Percentiles rank a stretch among this genome's conserved stretches.
Evolutionary conservation across 1,139 yeast species (phyloP).

Genomic region (Saccharomyces hybrid): DNA sequence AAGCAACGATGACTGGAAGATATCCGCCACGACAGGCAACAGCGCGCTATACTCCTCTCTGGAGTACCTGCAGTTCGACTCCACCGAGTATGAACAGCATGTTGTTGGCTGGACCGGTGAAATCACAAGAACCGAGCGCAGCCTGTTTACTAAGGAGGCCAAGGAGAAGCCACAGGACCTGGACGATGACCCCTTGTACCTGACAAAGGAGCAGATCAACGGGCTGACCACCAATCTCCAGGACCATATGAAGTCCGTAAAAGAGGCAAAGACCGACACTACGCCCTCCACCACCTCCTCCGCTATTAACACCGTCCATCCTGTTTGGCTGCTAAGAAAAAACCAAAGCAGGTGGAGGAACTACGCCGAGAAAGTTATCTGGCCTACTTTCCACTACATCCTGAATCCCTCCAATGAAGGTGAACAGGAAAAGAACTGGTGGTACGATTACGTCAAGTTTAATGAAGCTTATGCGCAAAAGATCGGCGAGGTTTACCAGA

Average conservation of each 20-base stretch:
- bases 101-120: constrained; percentile 97
- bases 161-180: constrained; percentile 19
- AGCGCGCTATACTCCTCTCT: constrained; percentile 78
- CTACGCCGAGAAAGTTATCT: constrained; percentile 82
- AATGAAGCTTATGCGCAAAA: constrained; percentile 85
- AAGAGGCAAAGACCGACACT: constrained; percentile 38
- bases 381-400: constrained; percentile 95
- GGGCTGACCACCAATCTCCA: constrained; percentile 25
- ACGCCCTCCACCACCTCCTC: constrained; percentile 31
- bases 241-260: constrained; percentile 7
- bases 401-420: constrained; percentile 58
- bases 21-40: constrained; percentile 69
- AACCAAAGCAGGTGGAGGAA: constrained; percentile 72
- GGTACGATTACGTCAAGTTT: constrained; percentile 86
- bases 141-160: constrained; percentile 8
- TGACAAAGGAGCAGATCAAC: constrained; percentile 49
- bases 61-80: constrained; percentile 48
- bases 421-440: constrained; percentile 70
- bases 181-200: constrained; percentile 53
- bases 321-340: constrained; percentile 75
- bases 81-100: constrained; percentile 79
- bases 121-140: constrained; percentile 31
- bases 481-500: constrained; percentile 62
- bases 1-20: constrained; percentile 39
- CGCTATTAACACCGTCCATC: constrained; percentile 48